phyloP scores from a whole-genome alignment of 805 yeast species.

The Starmera amethionina region DNA sequence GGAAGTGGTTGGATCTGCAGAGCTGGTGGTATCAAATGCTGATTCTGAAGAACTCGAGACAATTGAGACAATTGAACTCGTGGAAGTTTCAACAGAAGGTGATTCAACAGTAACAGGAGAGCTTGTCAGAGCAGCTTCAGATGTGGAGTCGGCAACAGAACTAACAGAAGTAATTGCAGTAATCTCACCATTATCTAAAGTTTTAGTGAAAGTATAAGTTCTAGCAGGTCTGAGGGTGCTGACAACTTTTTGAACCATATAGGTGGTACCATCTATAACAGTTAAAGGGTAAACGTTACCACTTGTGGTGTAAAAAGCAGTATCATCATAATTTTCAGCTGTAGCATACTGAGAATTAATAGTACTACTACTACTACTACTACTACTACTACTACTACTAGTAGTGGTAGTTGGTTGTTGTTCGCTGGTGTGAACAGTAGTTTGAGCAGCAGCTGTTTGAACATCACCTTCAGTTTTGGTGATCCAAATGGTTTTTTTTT shows the following conservation, averaged over 20 bases:
- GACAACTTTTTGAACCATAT: constrained; percentile 4
- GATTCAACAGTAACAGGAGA: constrained; percentile 1
- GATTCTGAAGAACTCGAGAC: not conserved
- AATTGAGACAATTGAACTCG: constrained; percentile 1
- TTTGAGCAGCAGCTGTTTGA: constrained; percentile 1
- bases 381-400: not conserved
- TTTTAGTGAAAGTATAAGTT: constrained; percentile 10
- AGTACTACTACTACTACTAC: constrained; percentile 1
- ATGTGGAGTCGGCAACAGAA: constrained; percentile 6
- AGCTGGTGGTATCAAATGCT: not conserved
- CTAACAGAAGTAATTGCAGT: not conserved
- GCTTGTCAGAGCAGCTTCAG: constrained; percentile 2
- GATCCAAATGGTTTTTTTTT: constrained; percentile 15
- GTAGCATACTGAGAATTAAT: constrained; percentile 3
- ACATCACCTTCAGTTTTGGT: constrained; percentile 14
- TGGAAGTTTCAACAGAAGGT: constrained; percentile 5
- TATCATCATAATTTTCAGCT: not conserved
- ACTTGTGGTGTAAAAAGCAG: too few relatives aligned
- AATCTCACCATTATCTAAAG: constrained; percentile 13
- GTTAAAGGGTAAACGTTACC: not conserved
- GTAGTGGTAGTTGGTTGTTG: not conserved
- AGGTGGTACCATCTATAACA: constrained; percentile 1
- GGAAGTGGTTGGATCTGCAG: too few relatives aligned
- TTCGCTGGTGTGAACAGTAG: not conserved
- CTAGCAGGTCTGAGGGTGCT: constrained; percentile 18